Base-by-base conservation (phyloP, 139 green algal genomes). In the Picochlorum sp. region DNA sequence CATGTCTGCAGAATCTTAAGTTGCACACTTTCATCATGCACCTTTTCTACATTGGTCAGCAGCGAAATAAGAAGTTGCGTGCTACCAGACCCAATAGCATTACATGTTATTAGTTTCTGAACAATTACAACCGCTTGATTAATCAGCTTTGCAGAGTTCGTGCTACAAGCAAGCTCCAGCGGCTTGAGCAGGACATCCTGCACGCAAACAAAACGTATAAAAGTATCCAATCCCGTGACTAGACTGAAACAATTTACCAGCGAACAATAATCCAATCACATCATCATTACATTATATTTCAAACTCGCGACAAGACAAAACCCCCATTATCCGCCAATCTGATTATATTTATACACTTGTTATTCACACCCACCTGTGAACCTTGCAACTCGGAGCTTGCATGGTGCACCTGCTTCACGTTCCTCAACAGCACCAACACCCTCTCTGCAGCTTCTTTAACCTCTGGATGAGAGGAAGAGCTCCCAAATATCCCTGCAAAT, bases 1-100 rank as follows among this genome's bases (percentile, higher is more conserved):
- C 77, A 69, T 9, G 81, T 88, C 63, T 93, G 86, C 66, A 94
- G 73, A 43, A 80, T 72, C 56, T 93, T 94, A 0, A 94, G 76
- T 69, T 90, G 77, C 25, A 88, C 86, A 22, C 45, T 63, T 28
- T 94, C 84, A 49, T 94, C 86, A 9, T 40, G 44, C 50, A 73
- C 67, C 29, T 65, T 73, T 53, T 86, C 82, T 12, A 88, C 73
- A 10, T 47, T 58, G 7, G 33, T 20, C 29, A 75, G 47, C 55
- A 70, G 61, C 24, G 28, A 55, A 0, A 65, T 37, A 18, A 75
- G 45, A n/a, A 50, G 37, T 6, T 63, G 58, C 1, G 33, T 43
- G 2, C 70, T 77, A 24, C 80, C 67, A 7, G 63, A 33, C 0
- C 75, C 70, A 16, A 94, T 62, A 12, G 72, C 81, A 31, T 86